Evolutionary conservation across 2,329 filamentous ascomycete species (phyloP), one percentile per base, ranked within the genome.

Genomic region (Harringtonia lauricola): DNA sequence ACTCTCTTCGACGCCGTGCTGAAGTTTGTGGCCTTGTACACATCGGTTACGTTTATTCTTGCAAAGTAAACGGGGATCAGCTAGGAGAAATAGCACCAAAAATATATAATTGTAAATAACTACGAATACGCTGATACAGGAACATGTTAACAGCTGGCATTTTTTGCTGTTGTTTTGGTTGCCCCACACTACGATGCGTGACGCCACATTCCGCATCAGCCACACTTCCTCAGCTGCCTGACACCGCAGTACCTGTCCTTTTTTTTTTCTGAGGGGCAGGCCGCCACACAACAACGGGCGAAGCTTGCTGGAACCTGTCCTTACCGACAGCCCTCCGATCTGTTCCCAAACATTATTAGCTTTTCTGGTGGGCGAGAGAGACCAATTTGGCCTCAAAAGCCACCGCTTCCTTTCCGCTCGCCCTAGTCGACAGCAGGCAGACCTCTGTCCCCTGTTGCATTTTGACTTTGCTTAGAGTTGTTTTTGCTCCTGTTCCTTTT

Each of bases 21-120:
- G 31, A 68, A 66, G 51, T 39, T 64, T 30, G 61, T 65, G 55
- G 65, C 71, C 13, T 55, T 62, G n/a, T 67, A 67, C 52, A 59
- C 68, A 10, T 57, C 63, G 13, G 52, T 65, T 39, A 60, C 59
- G 42, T 56, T 67, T 24, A 41, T 49, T 17, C 39, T 45, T 13
- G 22, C 30, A n/a, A 22, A 31, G 9, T 43, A 31, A 38, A 18
- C 22, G 17, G 9, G 37, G n/a, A n/a, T n/a, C n/a, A n/a, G n/a
- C n/a, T n/a, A n/a, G n/a, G n/a, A n/a, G n/a, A n/a, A n/a, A n/a
- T n/a, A n/a, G n/a, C n/a, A n/a, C n/a, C n/a, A n/a, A n/a, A n/a
- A n/a, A n/a, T n/a, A n/a, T n/a, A n/a, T n/a, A n/a, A n/a, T n/a
- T n/a, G n/a, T n/a, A n/a, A n/a, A n/a, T n/a, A n/a, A n/a, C n/a